These are phyloP conservation scores for Aspergillus sparsus DNA, from an alignment of 495 filamentous ascomycete genomes.

Conservation along the genomic window DNA sequence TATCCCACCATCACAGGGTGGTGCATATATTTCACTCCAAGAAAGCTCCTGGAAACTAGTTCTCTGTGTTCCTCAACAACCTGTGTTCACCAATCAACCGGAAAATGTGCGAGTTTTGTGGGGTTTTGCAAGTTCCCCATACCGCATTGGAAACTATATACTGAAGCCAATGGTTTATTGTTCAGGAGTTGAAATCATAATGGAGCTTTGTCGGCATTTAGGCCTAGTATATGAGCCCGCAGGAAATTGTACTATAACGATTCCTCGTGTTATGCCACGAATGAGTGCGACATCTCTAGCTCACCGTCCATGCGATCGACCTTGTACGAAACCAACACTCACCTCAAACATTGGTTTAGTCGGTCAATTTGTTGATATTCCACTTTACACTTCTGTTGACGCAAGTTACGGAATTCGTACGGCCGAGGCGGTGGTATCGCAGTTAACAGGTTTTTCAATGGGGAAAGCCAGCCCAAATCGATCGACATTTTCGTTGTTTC, in stretches of 20 bases:
- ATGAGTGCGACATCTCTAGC: conserved; percentile 15
- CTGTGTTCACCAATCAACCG: conserved; percentile 36
- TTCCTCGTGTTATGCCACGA: conserved; percentile 27
- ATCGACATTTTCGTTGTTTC: too few species aligned
- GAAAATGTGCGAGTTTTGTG: conserved; percentile 31
- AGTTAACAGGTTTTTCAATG: not conserved
- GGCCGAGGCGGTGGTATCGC: conserved; percentile 34
- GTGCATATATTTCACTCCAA: conserved; percentile 18
- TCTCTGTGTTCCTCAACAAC: conserved; percentile 37
- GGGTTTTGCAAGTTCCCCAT: conserved; percentile 38
- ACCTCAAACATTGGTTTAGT: conserved; percentile 34
- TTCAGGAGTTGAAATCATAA: conserved; percentile 37
- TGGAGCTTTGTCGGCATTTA: conserved; percentile 37
- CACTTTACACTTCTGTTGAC: conserved; percentile 33
- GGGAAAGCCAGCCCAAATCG: too few species aligned
- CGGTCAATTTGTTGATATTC: conserved; percentile 39
- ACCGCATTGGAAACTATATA: conserved; percentile 33
- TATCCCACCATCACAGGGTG: not conserved
- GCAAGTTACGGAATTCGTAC: conserved; percentile 38
- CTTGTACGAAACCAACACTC: conserved; percentile 30
- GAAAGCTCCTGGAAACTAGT: conserved; percentile 38
- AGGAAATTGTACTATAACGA: conserved; percentile 14
- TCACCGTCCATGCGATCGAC: conserved; percentile 27
- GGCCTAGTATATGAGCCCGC: conserved; percentile 6
- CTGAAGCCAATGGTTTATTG: conserved; percentile 39